Conservation (phyloP, 192 early-diverging fungal genomes). For the Polychytrium aggregatum region DNA sequence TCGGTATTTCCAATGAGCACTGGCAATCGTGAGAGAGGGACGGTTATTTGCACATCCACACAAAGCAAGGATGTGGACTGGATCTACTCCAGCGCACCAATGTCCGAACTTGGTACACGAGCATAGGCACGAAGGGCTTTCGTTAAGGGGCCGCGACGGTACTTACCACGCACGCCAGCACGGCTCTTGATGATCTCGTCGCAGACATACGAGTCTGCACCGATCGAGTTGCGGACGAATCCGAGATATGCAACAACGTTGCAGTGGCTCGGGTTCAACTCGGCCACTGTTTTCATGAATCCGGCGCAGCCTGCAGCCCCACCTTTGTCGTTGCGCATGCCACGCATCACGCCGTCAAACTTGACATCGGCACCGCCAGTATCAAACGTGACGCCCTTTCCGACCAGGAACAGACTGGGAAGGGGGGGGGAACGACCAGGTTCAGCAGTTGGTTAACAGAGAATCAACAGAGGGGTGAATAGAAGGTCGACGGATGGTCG, state of each 20-base stretch:
- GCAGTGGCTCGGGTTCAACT: conserved; percentile 50
- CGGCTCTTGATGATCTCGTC: conserved; percentile 75
- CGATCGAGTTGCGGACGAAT: conserved; percentile 75
- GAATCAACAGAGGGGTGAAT: no score
- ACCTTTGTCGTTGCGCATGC: conserved; percentile 85
- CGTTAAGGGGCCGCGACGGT: not conserved
- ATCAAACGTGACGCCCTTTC: conserved; percentile 87
- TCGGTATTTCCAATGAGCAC: conserved; percentile 79
- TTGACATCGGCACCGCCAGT: conserved; percentile 86
- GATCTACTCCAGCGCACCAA: no score
- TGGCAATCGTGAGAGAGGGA: not conserved
- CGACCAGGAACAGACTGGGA: conserved; percentile 68
- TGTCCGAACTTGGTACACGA: no score
- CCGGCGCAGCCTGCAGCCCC: conserved; percentile 76
- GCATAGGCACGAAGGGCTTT: no score
- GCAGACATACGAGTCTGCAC: conserved; percentile 66
- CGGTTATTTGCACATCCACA: conserved; percentile 1
- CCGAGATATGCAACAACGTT: conserved; percentile 62
- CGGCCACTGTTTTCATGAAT: conserved; percentile 60
- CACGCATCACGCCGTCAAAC: conserved; percentile 67
- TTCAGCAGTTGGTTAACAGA: no score
- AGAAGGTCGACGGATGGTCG: no score
- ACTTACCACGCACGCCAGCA: conserved; percentile 52
- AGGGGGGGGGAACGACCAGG: not conserved
- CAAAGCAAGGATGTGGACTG: conserved; percentile 2